Evolutionary conservation across 208 protist genomes (phyloP).

Genomic region (Trypanosoma theileri): DNA sequence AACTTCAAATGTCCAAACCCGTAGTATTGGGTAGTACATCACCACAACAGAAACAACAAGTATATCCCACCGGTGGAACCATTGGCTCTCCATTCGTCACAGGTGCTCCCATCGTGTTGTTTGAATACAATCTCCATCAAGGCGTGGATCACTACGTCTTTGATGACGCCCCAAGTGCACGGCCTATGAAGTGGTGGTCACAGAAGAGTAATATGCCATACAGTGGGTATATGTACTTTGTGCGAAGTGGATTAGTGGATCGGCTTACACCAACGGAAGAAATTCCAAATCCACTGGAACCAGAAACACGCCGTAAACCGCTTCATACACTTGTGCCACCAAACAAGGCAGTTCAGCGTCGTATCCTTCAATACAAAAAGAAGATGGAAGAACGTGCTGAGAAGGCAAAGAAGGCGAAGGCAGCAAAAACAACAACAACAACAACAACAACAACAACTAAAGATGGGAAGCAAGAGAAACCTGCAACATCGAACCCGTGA

Average conservation of each 20-base stretch:
- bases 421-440: neutral
- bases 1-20: constrained; percentile 73
- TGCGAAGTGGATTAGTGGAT: constrained; percentile 71
- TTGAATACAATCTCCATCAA: constrained; percentile 81
- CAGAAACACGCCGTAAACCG: constrained; percentile 23
- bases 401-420: constrained; percentile 3
- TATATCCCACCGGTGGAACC: constrained; percentile 62
- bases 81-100: constrained; percentile 77
- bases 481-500: no score
- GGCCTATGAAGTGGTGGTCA: constrained; percentile 88
- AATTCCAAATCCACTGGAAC: constrained; percentile 62
- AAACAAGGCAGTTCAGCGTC: constrained; percentile 25
- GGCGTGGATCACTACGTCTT: constrained; percentile 87
- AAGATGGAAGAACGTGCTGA: constrained; percentile 9
- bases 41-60: constrained; percentile 9
- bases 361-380: constrained; percentile 30
- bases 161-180: constrained; percentile 76
- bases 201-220: constrained; percentile 90
- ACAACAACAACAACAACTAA: neutral
- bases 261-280: constrained; percentile 50
- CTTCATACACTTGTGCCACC: constrained; percentile 39
- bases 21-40: constrained; percentile 41
- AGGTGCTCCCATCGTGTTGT: constrained; percentile 61
- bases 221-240: constrained; percentile 79
- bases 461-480: neutral